These are phyloP conservation scores for Vaccinium darrowii DNA, from an alignment of 148 eudicot species.

Conservation along the genomic window DNA sequence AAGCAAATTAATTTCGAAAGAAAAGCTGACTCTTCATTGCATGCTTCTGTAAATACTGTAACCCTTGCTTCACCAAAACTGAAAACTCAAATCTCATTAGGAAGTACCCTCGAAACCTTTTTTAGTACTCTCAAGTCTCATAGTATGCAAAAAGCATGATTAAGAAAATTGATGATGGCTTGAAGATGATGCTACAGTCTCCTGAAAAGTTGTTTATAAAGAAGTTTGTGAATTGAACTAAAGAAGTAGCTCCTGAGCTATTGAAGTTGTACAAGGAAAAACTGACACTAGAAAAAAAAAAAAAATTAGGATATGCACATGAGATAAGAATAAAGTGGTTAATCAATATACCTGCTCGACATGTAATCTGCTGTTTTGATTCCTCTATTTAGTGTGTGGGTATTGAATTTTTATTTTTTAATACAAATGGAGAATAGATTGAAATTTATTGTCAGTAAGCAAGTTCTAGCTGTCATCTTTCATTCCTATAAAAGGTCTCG, in stretches of 20 bases:
- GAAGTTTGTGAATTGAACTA: background rate
- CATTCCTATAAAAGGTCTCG: background rate
- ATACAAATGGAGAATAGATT: background rate
- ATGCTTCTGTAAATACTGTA: too few species aligned
- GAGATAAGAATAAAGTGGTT: background rate
- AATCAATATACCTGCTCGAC: background rate
- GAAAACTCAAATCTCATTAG: too few species aligned
- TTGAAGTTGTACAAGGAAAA: background rate
- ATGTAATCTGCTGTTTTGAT: background rate
- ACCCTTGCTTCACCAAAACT: too few species aligned
- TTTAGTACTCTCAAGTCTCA: background rate
- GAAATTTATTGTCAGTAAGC: background rate
- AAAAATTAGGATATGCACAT: background rate
- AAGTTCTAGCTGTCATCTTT: background rate
- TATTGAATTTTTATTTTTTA: background rate
- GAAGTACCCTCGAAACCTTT: too few species aligned
- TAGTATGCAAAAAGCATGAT: slow-evolving; percentile 22
- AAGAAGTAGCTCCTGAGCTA: slow-evolving; percentile 11
- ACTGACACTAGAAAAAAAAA: background rate
- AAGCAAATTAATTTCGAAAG: too few species aligned
- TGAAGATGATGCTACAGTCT: background rate
- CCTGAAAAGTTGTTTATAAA: background rate
- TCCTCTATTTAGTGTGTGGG: background rate
- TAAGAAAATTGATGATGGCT: background rate
- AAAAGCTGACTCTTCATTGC: too few species aligned